phyloP scores from a whole-genome alignment of 371 early-diverging fungal species.

The Catenaria anguillulae region DNA sequence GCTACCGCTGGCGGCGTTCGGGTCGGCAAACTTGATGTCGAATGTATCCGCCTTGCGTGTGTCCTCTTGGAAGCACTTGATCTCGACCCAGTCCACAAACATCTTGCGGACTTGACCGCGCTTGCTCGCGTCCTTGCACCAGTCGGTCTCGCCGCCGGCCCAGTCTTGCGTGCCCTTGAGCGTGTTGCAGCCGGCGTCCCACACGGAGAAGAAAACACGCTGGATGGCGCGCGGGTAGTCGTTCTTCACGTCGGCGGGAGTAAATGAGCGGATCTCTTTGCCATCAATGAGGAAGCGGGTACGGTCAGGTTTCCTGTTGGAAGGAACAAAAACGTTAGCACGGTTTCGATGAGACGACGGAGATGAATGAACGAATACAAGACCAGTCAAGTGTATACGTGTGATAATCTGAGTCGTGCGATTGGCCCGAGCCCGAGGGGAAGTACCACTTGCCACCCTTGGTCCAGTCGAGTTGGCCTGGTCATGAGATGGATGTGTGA shows the following conservation, averaged over 20 bases:
- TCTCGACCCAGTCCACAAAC: constrained; percentile 8
- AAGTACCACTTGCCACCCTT: background rate
- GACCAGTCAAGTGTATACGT: too few relatives aligned
- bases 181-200: constrained; percentile 6
- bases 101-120: background rate
- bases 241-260: background rate
- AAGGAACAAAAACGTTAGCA: too few relatives aligned
- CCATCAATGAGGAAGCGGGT: background rate
- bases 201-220: constrained; percentile 5
- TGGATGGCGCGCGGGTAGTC: background rate
- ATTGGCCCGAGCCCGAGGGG: background rate
- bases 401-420: constrained; percentile 1
- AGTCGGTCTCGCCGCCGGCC: constrained; percentile 6
- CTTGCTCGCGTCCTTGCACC: constrained; percentile 5
- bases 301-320: background rate
- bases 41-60: background rate
- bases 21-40: background rate
- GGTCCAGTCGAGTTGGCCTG: constrained; percentile 6
- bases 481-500: too few relatives aligned
- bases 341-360: background rate
- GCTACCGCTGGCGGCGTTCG: too few relatives aligned
- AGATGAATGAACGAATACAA: too few relatives aligned
- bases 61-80: constrained; percentile 8
- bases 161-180: constrained; percentile 6
- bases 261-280: background rate